Evolutionary conservation across 805 yeast species (phyloP).

Genomic region (Kodamaea laetipori): DNA sequence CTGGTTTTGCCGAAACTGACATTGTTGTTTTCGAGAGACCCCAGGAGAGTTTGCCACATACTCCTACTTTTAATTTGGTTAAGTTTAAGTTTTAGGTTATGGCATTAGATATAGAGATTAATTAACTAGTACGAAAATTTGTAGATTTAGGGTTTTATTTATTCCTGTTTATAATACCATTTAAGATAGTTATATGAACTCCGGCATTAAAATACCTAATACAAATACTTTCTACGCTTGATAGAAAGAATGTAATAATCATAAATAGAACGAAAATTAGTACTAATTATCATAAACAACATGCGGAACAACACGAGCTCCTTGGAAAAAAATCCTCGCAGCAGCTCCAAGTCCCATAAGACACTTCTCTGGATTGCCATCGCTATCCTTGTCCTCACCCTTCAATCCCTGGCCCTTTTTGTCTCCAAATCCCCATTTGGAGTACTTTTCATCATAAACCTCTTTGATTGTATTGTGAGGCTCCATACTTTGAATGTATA

Average conservation of each 20-base stretch:
- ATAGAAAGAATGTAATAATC: too few relatives aligned
- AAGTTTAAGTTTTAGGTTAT: conserved; percentile 54
- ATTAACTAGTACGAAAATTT: too few relatives aligned
- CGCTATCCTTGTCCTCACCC: conserved; percentile 51
- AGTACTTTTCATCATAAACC: conserved; percentile 50
- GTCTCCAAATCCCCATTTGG: conserved; percentile 53
- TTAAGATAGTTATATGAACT: too few relatives aligned
- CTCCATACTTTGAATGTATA: conserved; percentile 61
- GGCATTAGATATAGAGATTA: too few relatives aligned
- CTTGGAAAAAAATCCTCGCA: conserved; percentile 68
- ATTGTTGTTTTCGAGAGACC: conserved; percentile 80
- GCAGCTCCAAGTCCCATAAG: conserved; percentile 68
- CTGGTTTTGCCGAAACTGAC: conserved; percentile 42
- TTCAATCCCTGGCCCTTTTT: conserved; percentile 51
- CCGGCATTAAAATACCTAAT: too few relatives aligned
- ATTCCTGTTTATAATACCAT: too few relatives aligned
- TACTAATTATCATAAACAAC: conserved; percentile 15
- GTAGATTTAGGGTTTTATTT: too few relatives aligned
- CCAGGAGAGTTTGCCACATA: conserved; percentile 52
- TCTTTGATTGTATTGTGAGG: conserved; percentile 55
- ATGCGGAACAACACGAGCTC: conserved; percentile 53
- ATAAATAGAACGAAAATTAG: too few relatives aligned
- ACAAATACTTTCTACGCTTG: too few relatives aligned
- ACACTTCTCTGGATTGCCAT: conserved; percentile 49
- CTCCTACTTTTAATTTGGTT: conserved; percentile 67